Base-by-base conservation (phyloP, 352 stramenopile species). In the Saprolegnia diclina region DNA sequence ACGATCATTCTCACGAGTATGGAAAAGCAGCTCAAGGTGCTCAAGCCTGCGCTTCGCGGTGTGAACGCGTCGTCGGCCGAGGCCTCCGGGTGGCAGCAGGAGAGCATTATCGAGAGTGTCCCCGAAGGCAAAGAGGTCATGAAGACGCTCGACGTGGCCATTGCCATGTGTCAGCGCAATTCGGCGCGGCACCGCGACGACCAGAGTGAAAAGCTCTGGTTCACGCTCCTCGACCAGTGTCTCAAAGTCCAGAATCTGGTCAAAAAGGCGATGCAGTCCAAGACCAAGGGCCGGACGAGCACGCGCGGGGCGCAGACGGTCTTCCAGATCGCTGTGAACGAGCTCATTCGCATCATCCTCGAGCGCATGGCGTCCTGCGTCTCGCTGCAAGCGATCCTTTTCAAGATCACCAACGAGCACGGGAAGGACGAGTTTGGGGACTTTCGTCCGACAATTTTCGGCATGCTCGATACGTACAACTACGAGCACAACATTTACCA, bases 391-490 rank as follows among this genome's bases (percentile, higher is more conserved):
- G 91, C 95, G 69, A 93, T 98, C 42, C 76, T 98, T 59, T 94
- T 96, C 64, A 98, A 98, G 79, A 96, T 98, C 63, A 97, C 92
- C 56, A 96, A 89, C 54, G 94, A 98, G 73, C 89, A 97, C 76
- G 89, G 90, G 11, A 90, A 90, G 63, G 95, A 88, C 72, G 85
- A 91, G 48, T 95, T 98, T 71, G 92, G 92, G 22, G 94, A 98
- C 70, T 95, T 98, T 74, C 88, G 92, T 1, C 91, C 96, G 46
- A 97, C 96, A 56, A 93, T 98, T 65, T 92, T 96, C 42, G 92
- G 87, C 72, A 97, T 98, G 80, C 73, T 98, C n/a, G 89, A 92
- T 73, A 97, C 92, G 59, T 94, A 93, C 78, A 92, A 92, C 74
- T 92, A 95, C 77, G 87, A 95, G 73, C 82, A 91, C 64, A 93